These are phyloP conservation scores for Carex sylvatica DNA, from an alignment of 202 grass and related monocot species.

Conservation along the genomic window DNA sequence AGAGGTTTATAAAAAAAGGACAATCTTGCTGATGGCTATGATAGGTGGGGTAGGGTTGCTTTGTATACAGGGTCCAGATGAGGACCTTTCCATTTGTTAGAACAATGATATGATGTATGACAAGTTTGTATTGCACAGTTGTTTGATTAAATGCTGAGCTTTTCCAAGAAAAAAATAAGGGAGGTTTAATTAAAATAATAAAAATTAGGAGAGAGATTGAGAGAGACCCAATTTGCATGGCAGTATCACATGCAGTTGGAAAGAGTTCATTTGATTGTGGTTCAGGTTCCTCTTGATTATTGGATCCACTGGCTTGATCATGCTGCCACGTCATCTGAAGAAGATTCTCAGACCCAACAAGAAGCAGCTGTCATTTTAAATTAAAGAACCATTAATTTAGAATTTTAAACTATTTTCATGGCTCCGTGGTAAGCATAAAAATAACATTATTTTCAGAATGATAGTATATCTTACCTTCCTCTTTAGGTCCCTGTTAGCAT, in stretches of 20 bases:
- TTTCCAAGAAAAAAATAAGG: neutral
- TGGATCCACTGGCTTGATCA: constrained; percentile 21
- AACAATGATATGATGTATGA: too few species aligned
- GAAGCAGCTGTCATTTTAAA: constrained; percentile 1
- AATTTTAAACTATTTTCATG: neutral
- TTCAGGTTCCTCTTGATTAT: neutral
- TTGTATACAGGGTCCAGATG: too few species aligned
- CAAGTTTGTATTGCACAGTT: too few species aligned
- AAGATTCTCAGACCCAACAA: constrained; percentile 11
- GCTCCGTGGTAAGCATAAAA: neutral
- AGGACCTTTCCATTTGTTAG: too few species aligned
- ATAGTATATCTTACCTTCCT: constrained; percentile 17
- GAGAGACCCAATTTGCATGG: constrained; percentile 22
- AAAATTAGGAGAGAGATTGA: neutral
- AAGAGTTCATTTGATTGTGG: constrained; percentile 2
- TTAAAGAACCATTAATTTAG: neutral
- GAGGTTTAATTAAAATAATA: neutral
- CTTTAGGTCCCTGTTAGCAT: constrained; percentile 20
- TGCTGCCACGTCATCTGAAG: constrained; percentile 21
- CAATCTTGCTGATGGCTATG: too few species aligned
- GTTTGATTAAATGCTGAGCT: too few species aligned
- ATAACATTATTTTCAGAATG: neutral
- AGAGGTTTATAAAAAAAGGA: too few species aligned
- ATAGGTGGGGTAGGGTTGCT: too few species aligned
- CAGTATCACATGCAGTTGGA: neutral